Base-by-base conservation (phyloP, 495 filamentous ascomycete genomes). In the Penicillium ochrochloron region DNA sequence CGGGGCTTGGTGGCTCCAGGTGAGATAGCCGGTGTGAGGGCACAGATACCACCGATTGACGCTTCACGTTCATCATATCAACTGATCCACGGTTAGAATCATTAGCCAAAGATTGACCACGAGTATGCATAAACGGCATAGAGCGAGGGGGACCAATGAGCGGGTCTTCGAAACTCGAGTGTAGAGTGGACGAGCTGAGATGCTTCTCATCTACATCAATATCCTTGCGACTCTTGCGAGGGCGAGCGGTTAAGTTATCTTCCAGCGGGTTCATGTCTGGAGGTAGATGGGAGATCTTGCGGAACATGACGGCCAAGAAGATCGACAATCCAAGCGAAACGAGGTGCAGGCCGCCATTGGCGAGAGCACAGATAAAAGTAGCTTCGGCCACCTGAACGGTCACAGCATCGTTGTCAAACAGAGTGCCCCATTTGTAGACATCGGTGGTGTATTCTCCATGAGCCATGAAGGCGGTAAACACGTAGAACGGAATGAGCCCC, bases 231-330 rank as follows among this genome's bases (percentile, higher is more conserved):
- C 52, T 70, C 78, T 91, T 93, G 62, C 86, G 87, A 34, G 87
- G 83, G 17, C 92, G 88, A 12, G 91, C 88, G 6, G 93, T 97
- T 41, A 96, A 76, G 67, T 95, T 90, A 66, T 90, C 87, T 69
- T 97, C 93, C 9, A 97, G 78, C 9, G 93, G 93, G 66, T 97
- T 97, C 89, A 96, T 91, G 67, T 97, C 93, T 0, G 93, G 93
- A 2, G 93, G 93, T 59, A 97, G 83, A 15, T 80, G 80, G 27
- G 87, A 79, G 66, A 97, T 97, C 66, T 91, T 87, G 11, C 88
- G 86, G 87, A 96, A 96, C 64, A 90, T 84, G 55, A 91, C 68
- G 2, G 84, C 85, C 8, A 97, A 81, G 67, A 87, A 96, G 23
- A 90, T 72, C 1, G 89, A 90, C 31, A 96, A 79, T 11, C 76